phyloP scores from a whole-genome alignment of 768 basidiomycete genomes.

The Hygrocybe coccinea region DNA sequence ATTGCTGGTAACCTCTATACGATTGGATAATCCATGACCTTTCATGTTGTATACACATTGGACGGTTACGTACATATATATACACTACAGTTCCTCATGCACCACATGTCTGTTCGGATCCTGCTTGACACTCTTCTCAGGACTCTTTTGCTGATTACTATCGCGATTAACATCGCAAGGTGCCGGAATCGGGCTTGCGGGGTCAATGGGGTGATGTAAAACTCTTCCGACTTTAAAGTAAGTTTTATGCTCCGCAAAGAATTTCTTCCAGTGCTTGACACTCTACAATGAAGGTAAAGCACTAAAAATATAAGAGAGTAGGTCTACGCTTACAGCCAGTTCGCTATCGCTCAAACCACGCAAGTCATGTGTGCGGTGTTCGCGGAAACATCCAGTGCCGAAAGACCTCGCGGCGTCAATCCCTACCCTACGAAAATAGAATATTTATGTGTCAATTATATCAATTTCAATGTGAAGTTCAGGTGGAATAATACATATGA shows the following conservation, averaged over 20 bases:
- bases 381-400: constrained; percentile 88
- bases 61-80: constrained; percentile 9
- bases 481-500: constrained; percentile 44
- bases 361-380: constrained; percentile 86
- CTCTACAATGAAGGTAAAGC: constrained; percentile 41
- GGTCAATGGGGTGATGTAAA: constrained; percentile 71
- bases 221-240: constrained; percentile 79
- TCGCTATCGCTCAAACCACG: constrained; percentile 74
- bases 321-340: constrained; percentile 45
- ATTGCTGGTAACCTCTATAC: neutral
- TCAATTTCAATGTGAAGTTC: neutral
- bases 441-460: constrained; percentile 19
- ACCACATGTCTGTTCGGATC: constrained; percentile 19
- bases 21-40: neutral
- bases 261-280: constrained; percentile 83
- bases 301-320: neutral
- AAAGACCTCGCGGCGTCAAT: constrained; percentile 88
- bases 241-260: constrained; percentile 76
- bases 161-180: constrained; percentile 57
- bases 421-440: constrained; percentile 55
- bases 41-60: constrained; percentile 11
- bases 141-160: constrained; percentile 51
- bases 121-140: constrained; percentile 27
- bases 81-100: constrained; percentile 38
- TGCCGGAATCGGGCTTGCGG: constrained; percentile 63